Evolutionary conservation across 2,329 filamentous ascomycete species (phyloP), one percentile per base, ranked within the genome.

Genomic region (Davidsoniella neocaledoniae): DNA sequence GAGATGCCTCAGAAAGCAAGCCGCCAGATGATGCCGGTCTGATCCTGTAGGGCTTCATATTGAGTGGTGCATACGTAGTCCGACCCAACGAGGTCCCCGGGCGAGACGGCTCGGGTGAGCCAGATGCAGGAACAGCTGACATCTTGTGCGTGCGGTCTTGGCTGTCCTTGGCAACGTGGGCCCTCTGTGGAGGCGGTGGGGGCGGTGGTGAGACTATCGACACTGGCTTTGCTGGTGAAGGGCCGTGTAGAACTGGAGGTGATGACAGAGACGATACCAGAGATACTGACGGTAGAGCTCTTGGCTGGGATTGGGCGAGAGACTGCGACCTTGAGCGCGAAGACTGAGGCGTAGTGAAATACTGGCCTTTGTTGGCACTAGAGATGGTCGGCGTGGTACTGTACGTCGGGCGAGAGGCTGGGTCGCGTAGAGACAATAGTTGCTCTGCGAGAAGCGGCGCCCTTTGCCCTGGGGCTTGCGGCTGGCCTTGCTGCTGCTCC

Each of bases 311-410:
- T 10, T 29, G 19, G 16, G 33, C 29, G 10, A 40, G 37, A 9
- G 42, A 33, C 5, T 42, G 36, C 14, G 48, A 50, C 9, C 33
- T 23, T 21, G 19, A 38, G 33, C 46, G 37, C 41, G 36, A n/a
- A 5, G 19, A 26, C 17, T 19, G 33, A 40, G 33, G 19, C 26
- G 33, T 25, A 5, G 38, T 14, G 10, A 50, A 50, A n/a, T 46
- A 46, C 21, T 37, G 38, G 16, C 17, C 17, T n/a, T 44, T 40
- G 25, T 42, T 50, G 33, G 23, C 25, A 19, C 44, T 36, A 4
- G 45, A 48, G 5, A 36, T 48, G 38, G 43, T 48, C 4, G 50
- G 50, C 12, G 50, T 52, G n/a, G 50, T 52, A 16, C 45, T 48
- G 17, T 52, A 52, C 4, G 50, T 52, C 14, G 50, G 50, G 4